Percentiles rank a stretch among this genome's conserved stretches.
phyloP scores from a whole-genome alignment of 768 basidiomycete genomes.

The Hygrocybe coccinea region DNA sequence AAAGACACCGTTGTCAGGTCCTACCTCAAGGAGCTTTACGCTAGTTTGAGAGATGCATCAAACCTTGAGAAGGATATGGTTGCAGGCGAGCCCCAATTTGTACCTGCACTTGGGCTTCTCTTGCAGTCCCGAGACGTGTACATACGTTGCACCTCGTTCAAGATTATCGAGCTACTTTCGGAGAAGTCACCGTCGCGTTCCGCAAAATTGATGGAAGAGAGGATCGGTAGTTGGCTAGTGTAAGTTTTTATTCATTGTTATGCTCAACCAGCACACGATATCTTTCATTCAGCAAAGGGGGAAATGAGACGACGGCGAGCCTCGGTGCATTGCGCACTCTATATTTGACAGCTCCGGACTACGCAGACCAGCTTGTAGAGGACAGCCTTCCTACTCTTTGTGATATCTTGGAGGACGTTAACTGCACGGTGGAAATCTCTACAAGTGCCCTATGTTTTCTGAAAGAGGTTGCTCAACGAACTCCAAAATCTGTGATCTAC shows the following conservation, averaged over 20 bases:
- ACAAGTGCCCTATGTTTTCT: constrained; percentile 10
- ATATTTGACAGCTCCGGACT: constrained; percentile 15
- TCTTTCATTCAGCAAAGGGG: constrained; percentile 10
- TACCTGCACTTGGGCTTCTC: constrained; percentile 8
- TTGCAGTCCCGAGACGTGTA: constrained; percentile 12
- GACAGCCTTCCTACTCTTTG: constrained; percentile 15
- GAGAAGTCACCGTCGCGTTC: constrained; percentile 15
- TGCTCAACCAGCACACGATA: not conserved
- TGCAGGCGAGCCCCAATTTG: constrained; percentile 12
- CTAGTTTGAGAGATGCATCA: constrained; percentile 3
- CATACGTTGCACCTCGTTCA: constrained; percentile 11
- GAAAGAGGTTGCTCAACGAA: constrained; percentile 6
- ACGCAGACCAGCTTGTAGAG: constrained; percentile 13
- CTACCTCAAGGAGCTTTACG: constrained; percentile 13
- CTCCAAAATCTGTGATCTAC: constrained; percentile 11
- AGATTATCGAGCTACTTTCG: constrained; percentile 14
- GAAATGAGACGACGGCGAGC: constrained; percentile 12
- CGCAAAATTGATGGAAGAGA: constrained; percentile 16
- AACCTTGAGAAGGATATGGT: constrained; percentile 15
- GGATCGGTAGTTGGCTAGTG: constrained; percentile 16
- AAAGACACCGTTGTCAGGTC: constrained; percentile 5
- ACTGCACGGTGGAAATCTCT: constrained; percentile 13
- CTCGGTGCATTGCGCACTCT: constrained; percentile 13
- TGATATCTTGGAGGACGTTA: constrained; percentile 14
- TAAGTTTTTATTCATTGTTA: constrained; percentile 6